Evolutionary conservation across 495 filamentous ascomycete species (phyloP).

Genomic region (Thermothielavioides terrestris): DNA sequence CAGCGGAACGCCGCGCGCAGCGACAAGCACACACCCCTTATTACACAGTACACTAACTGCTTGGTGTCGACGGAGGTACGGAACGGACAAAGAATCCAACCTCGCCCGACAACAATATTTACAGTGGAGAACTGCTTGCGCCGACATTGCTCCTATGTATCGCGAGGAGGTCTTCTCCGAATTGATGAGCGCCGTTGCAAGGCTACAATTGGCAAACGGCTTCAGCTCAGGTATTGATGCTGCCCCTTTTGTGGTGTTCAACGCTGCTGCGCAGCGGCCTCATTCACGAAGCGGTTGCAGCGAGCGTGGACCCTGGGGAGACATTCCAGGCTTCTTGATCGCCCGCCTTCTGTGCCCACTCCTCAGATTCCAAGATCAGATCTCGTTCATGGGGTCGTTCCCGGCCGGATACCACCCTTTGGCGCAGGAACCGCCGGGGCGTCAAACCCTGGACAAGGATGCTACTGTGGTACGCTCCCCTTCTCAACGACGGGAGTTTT

Average conservation of each 20-base stretch:
- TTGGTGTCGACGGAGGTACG: too few species aligned
- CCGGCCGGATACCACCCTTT: conserved; percentile 30
- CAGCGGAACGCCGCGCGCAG: conserved; percentile 7
- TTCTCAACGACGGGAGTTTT: conserved; percentile 6
- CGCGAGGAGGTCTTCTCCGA: conserved; percentile 1
- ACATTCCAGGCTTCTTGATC: conserved; percentile 28
- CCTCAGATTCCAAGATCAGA: conserved; percentile 27
- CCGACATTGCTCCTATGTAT: too few species aligned
- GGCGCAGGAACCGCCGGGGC: conserved; percentile 24
- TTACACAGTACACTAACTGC: too few species aligned
- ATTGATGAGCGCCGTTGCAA: background rate
- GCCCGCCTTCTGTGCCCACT: conserved; percentile 23
- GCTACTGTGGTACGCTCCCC: conserved; percentile 1
- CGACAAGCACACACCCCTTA: background rate
- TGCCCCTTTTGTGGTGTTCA: conserved; percentile 9
- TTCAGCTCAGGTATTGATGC: too few species aligned
- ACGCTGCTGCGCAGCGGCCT: conserved; percentile 6
- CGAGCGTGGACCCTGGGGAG: conserved; percentile 6
- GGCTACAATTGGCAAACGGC: background rate
- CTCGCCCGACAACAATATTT: too few species aligned
- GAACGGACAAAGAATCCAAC: too few species aligned
- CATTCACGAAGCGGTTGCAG: conserved; percentile 10
- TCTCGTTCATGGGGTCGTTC: conserved; percentile 26
- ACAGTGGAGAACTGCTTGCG: background rate
- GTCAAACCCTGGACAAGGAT: conserved; percentile 21